Conservation (phyloP, 805 yeast species). For the Debaryomyces hansenii region DNA sequence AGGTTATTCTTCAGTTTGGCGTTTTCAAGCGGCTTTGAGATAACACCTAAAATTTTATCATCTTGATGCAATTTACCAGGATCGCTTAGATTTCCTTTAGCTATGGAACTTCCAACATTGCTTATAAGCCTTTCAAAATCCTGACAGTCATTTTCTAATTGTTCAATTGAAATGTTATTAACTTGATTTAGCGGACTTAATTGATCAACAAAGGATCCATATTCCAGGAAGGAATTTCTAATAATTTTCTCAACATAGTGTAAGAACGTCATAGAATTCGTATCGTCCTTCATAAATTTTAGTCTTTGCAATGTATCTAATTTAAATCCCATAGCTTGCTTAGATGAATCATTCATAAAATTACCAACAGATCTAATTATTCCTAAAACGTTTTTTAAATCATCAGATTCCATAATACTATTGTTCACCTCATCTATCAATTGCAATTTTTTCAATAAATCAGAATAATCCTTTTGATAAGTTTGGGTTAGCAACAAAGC, state of each 20-base stretch:
- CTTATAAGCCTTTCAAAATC: conserved; percentile 59
- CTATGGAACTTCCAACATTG: conserved; percentile 72
- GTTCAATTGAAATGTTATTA: conserved; percentile 79
- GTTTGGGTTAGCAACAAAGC: conserved; percentile 70
- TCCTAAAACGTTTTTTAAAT: conserved; percentile 71
- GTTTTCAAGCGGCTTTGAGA: conserved; percentile 66
- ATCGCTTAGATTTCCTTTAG: conserved; percentile 84
- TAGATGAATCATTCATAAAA: conserved; percentile 90
- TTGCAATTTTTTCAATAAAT: conserved; percentile 64
- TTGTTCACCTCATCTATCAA: conserved; percentile 72
- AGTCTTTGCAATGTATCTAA: conserved; percentile 86
- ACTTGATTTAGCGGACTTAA: conserved; percentile 57
- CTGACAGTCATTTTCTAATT: conserved; percentile 68
- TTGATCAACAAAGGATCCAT: conserved; percentile 74
- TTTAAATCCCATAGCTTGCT: conserved; percentile 92
- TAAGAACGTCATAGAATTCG: conserved; percentile 82
- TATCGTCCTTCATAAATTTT: conserved; percentile 86
- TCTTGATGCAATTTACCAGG: conserved; percentile 76
- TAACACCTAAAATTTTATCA: conserved; percentile 65
- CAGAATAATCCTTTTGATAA: conserved; percentile 77
- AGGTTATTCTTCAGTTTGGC: conserved; percentile 72
- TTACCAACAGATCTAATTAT: conserved; percentile 91
- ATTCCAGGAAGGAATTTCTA: conserved; percentile 80
- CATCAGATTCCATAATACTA: conserved; percentile 62
- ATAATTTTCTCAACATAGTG: conserved; percentile 90